Conservation (phyloP, 164 flowering plant species). For the Warburgia ugandensis region DNA sequence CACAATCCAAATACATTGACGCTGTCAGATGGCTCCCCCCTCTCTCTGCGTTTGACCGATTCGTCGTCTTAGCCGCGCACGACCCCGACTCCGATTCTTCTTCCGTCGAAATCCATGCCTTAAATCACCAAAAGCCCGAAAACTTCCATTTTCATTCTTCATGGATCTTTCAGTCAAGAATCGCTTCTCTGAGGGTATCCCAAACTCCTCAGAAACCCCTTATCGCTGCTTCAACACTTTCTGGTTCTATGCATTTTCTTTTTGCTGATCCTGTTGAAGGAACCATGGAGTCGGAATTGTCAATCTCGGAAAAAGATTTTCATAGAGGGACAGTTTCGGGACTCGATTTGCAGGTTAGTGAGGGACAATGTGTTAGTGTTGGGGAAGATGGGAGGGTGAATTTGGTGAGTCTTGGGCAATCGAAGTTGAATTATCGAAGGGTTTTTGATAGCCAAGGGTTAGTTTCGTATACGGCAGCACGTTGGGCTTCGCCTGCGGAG, state of each 20-base stretch:
- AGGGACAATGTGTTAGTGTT: constrained; percentile 52
- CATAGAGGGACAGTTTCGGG: constrained; percentile 49
- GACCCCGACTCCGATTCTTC: constrained; percentile 45
- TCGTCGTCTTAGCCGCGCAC: constrained; percentile 39
- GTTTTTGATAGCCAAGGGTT: constrained; percentile 68
- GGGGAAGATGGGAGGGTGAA: constrained; percentile 86
- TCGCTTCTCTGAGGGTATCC: constrained; percentile 48
- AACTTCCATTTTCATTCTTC: constrained; percentile 32
- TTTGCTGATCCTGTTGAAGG: constrained; percentile 22
- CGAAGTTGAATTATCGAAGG: constrained; percentile 21
- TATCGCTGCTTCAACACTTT: constrained; percentile 53
- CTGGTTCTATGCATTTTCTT: constrained; percentile 54
- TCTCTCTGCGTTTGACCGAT: constrained; percentile 48
- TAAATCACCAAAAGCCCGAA: constrained; percentile 8
- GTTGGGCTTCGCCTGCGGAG: constrained; percentile 83
- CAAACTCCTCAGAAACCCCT: constrained; percentile 36
- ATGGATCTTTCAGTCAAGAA: constrained; percentile 34
- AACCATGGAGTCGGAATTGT: constrained; percentile 26
- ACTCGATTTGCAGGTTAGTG: constrained; percentile 49
- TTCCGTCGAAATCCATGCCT: constrained; percentile 48
- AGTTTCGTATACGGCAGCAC: constrained; percentile 60
- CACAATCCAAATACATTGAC: constrained; percentile 65
- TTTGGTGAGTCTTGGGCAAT: constrained; percentile 38
- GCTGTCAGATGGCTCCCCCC: constrained; percentile 61
- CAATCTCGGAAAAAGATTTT: constrained; percentile 30